Evolutionary conservation across 2,329 filamentous ascomycete species (phyloP), one percentile per base, ranked within the genome.

Genomic region (Botrytis byssoidea): DNA sequence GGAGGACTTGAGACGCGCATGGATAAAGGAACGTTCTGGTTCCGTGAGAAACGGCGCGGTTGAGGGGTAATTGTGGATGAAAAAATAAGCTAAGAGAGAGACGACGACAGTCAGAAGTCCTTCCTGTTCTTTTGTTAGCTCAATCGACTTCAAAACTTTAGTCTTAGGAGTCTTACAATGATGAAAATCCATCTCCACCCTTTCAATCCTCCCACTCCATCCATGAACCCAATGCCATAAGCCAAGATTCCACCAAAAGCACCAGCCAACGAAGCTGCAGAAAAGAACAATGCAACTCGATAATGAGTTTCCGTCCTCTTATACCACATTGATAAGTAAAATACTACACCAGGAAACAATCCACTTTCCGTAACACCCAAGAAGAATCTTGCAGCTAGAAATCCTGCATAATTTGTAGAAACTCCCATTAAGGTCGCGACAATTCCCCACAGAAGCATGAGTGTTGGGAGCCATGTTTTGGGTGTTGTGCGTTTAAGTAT

Each of bases 51-150:
- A 91, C 2, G 83, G 84, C 5, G 89, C 88, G 0, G 85, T 90
- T 48, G 81, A 83, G 0, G 90, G 90, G 73, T 90, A 91, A 81
- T 92, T 91, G 71, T 90, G 85, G n/a, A 92, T 88, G 80, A 92
- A 89, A 79, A 85, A 87, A 78, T 88, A 90, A 1, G 86, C 84
- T 0, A 81, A 79, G 0, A 85, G 57, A 0, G 86, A 86, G 0
- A 90, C 82, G 0, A 88, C 37, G 0, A 89, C 85, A 0, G 87
- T 89, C 0, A 83, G 83, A 8, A 89, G 84, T 2, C 88, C 88
- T 77, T 90, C 88, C 84, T 85, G 25, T 55, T 42, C 35, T 4
- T 12, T 12, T 29, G 25, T 78, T 65, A 77, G 74, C 25, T 37
- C 60, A 35, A 5, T 71, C 4, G 16, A 16, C 12, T 55, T 63